Base-by-base conservation (phyloP, 257 asterid genomes). In the Capsicum chinense region DNA sequence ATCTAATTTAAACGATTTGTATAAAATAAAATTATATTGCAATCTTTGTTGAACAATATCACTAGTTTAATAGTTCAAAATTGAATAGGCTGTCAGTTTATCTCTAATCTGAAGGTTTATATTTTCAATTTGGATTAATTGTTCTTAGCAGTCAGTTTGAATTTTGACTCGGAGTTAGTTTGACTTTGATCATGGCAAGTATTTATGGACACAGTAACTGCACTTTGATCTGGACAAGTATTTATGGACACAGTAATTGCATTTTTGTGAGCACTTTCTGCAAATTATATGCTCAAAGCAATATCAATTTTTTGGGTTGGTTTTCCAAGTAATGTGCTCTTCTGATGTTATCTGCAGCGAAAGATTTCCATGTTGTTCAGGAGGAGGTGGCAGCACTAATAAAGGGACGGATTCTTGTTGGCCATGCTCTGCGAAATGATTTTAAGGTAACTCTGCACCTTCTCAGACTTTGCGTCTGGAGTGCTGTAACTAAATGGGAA, bases 401-500 rank as follows among this genome's bases (percentile, higher is more conserved):
- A 67, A 85, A 94, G 81, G 98, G 91, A 85, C 89, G 85, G 90
- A 89, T 90, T 81, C 98, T 96, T 86, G 98, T 94, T 35, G 99
- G 99, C 66, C 99, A 96, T 90, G 99, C 99, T 63, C 86, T 96
- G 85, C 95, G 92, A 89, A 94, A 94, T 89, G 99, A 96, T 91
- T 94, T 96, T 39, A 96, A 90, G 90, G 99, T 90, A 86, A 80
- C 17, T 56, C 37, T n/a, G 35, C 64, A n/a, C 67, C 33, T 86
- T 47, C 79, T 48, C 83, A 59, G 52, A 73, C 56, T 70, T 42
- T 5, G 73, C 5, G 9, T 42, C 54, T 79, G 68, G 73, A 67
- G 82, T 79, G 52, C 33, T 47, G 48, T 60, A 69, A 69, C 79
- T 69, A 69, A 69, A 42, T 73, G 50, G 58, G 79, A 74, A 70